Evolutionary conservation across 768 basidiomycete species (phyloP).

Genomic region (Chalciporus piperatus): DNA sequence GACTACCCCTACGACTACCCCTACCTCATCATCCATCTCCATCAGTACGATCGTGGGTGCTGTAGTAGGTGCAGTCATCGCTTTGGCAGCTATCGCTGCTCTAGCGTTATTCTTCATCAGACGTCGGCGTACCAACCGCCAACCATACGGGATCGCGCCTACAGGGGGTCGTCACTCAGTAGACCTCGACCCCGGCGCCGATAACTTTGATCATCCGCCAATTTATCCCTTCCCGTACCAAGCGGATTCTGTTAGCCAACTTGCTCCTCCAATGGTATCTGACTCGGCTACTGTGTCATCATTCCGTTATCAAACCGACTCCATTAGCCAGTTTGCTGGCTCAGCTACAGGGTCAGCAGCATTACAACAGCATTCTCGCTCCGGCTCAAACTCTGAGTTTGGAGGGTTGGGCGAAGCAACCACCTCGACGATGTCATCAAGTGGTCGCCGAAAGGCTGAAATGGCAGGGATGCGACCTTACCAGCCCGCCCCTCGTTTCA

Average conservation of each 20-base stretch:
- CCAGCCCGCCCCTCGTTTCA: slow-evolving; percentile 48
- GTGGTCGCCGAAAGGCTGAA: slow-evolving; percentile 51
- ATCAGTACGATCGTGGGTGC: slow-evolving; percentile 46
- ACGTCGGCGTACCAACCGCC: slow-evolving; percentile 20
- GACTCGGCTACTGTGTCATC: neutral
- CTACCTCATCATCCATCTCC: slow-evolving; percentile 27
- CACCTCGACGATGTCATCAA: slow-evolving; percentile 33
- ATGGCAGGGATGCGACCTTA: slow-evolving; percentile 46
- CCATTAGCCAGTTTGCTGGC: slow-evolving; percentile 13
- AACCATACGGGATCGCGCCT: slow-evolving; percentile 30
- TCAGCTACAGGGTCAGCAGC: neutral
- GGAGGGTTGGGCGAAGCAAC: slow-evolving; percentile 17
- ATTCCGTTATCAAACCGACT: slow-evolving; percentile 12
- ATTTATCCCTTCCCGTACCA: slow-evolving; percentile 34
- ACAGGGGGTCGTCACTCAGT: slow-evolving; percentile 34
- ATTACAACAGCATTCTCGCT: slow-evolving; percentile 13
- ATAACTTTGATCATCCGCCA: slow-evolving; percentile 33
- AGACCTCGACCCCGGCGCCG: slow-evolving; percentile 33
- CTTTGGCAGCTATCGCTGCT: slow-evolving; percentile 49
- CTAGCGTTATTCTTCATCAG: slow-evolving; percentile 51
- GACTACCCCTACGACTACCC: slow-evolving; percentile 14
- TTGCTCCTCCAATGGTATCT: slow-evolving; percentile 12
- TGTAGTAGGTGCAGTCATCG: slow-evolving; percentile 52
- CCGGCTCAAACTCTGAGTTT: slow-evolving; percentile 19
- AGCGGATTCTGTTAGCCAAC: slow-evolving; percentile 15